Conservation (phyloP, 2,329 filamentous ascomycete genomes). For the Cadophora sp. region DNA sequence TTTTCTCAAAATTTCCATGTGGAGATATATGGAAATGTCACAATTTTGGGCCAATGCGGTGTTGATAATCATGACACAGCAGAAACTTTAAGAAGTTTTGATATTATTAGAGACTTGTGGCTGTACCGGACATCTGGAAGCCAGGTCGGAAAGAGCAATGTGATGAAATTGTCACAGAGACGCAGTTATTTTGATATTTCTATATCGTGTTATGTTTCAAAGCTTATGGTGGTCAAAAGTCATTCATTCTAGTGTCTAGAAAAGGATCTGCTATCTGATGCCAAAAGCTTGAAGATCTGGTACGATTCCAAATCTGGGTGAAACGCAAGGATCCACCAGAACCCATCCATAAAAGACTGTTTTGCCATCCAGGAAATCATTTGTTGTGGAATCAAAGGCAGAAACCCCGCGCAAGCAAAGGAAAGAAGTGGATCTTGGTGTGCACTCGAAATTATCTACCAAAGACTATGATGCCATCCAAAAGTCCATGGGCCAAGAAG, state of each 20-base stretch:
- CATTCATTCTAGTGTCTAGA: neutral
- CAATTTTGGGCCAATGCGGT: no score
- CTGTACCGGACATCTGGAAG: no score
- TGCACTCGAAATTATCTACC: neutral
- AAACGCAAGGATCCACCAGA: neutral
- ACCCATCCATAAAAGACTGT: neutral
- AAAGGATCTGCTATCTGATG: neutral
- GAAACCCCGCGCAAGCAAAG: neutral
- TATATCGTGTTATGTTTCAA: no score
- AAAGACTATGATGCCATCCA: neutral
- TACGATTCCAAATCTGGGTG: neutral
- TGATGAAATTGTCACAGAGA: no score
- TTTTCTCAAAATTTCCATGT: no score
- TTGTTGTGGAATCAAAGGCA: neutral
- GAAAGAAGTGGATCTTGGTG: neutral
- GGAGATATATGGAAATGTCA: no score
- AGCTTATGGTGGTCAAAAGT: neutral
- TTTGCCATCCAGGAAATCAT: neutral
- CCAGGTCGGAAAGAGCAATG: no score
- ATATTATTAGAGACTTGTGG: no score
- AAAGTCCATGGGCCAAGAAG: no score
- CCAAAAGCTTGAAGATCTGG: neutral
- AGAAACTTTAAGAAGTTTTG: no score
- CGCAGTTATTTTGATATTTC: no score
- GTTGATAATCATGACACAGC: no score